Evolutionary conservation across 2,329 filamentous ascomycete genomes (phyloP), one percentile per base, ranked within the genome.

Genomic region (Claviceps sp.): DNA sequence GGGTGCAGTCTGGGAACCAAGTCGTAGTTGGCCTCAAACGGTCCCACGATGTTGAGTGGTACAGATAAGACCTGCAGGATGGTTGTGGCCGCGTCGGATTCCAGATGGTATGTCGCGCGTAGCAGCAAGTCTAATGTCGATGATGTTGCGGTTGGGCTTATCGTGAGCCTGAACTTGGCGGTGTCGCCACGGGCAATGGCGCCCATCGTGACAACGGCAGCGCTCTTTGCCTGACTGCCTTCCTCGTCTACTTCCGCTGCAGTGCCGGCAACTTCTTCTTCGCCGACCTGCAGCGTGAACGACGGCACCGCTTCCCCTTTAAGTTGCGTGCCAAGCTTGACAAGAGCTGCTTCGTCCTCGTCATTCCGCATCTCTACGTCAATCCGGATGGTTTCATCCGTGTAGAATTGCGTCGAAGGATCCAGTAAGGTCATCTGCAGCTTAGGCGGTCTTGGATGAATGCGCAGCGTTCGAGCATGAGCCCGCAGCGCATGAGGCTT

Each of bases 1-100:
- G 77, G 67, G 65, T 96, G 85, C 3, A 95, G 73, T 9, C 85
- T 79, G 11, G 93, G 89, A 13, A 84, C 76, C 55, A 97, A 81
- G 56, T 94, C 88, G 65, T 95, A 96, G 61, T 87, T 93, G 16
- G 89, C 87, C 68, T 95, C 89, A 60, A 98, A 97, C 0, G 91
- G 89, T 48, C 82, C 84, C 51, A 88, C 81, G 52, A 96, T 77
- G 40, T 81, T 78, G 5, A 97, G 66, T 50, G 84, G 82, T 41
- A 86, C 76, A 1, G 80, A 75, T 22, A 85, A 70, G 2, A 77
- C 79, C 65, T 94, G 91, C 40, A 83, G 81, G 41, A 97, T 85
- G 1, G 85, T 83, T 1, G 89, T 95, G 49, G 86, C 84, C 0
- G 82, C 72, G 62, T 97, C 90, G 5, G 87, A 86, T 2, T 82